Conservation (phyloP, 2,329 filamentous ascomycete species). For the Corniculantispora saksenae region DNA sequence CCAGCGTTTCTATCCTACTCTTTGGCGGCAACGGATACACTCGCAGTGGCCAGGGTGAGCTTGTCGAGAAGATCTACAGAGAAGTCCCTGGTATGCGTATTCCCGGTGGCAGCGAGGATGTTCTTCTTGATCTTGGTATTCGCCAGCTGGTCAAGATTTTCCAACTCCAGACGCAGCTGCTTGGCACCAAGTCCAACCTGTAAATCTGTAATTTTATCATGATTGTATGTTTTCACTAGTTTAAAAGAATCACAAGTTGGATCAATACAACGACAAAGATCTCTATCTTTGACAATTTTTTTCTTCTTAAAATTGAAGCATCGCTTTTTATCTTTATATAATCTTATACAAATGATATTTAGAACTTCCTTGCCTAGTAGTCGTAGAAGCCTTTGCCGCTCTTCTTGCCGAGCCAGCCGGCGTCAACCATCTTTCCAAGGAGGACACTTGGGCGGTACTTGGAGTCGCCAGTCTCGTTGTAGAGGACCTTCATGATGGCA, state of each 20-base stretch:
- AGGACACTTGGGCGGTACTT: slow-evolving; percentile 92
- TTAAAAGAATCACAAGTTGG: neutral
- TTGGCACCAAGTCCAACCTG: slow-evolving; percentile 15
- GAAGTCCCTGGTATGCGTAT: slow-evolving; percentile 30
- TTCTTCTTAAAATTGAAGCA: neutral
- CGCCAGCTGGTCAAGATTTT: slow-evolving; percentile 28
- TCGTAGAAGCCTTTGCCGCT: slow-evolving; percentile 94
- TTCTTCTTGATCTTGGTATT: slow-evolving; percentile 27
- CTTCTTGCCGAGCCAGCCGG: slow-evolving; percentile 98
- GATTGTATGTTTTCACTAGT: neutral
- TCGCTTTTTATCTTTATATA: neutral
- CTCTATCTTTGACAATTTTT: neutral
- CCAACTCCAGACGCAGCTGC: slow-evolving; percentile 10
- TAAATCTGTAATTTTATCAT: neutral
- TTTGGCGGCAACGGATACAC: slow-evolving; percentile 78
- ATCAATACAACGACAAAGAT: neutral
- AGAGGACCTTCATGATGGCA: slow-evolving; percentile 93
- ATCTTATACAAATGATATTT: slow-evolving; percentile 12
- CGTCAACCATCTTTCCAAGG: slow-evolving; percentile 93
- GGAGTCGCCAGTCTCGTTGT: slow-evolving; percentile 88
- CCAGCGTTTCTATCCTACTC: slow-evolving; percentile 66
- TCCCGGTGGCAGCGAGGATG: slow-evolving; percentile 29
- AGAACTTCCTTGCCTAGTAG: slow-evolving; percentile 53
- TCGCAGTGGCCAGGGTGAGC: slow-evolving; percentile 67
- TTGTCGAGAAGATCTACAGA: slow-evolving; percentile 55